These are phyloP conservation scores for Penstemon newberryi DNA, from an alignment of 257 asterid genomes.

Conservation along the genomic window DNA sequence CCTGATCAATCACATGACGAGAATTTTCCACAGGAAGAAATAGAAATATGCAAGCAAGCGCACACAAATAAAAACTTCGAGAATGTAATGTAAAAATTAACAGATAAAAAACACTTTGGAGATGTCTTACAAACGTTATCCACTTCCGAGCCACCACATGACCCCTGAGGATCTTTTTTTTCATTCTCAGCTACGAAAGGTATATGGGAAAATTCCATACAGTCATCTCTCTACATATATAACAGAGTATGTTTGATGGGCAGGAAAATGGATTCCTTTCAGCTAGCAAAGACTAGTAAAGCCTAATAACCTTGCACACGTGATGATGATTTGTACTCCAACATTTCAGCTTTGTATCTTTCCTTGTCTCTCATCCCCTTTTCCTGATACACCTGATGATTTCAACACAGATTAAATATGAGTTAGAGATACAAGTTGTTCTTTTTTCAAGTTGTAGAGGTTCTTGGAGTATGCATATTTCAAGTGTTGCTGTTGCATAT, in stretches of 20 bases:
- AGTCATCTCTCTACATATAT: constrained; percentile 26
- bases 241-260: background rate
- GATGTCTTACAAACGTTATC: constrained; percentile 14
- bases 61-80: too few relatives aligned
- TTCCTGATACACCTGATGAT: constrained; percentile 84
- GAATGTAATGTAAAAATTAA: background rate
- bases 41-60: too few relatives aligned
- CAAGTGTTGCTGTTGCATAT: too few relatives aligned
- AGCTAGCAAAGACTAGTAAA: constrained; percentile 1
- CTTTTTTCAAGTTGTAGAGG: background rate
- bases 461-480: background rate
- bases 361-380: constrained; percentile 82
- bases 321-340: constrained; percentile 67
- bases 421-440: background rate
- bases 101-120: constrained; percentile 12
- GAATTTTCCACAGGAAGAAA: too few relatives aligned
- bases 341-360: constrained; percentile 80
- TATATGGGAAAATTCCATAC: constrained; percentile 9
- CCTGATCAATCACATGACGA: too few relatives aligned
- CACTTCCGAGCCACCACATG: constrained; percentile 1
- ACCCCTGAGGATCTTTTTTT: background rate
- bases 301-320: constrained; percentile 31
- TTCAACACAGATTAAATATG: constrained; percentile 8
- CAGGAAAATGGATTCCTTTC: constrained; percentile 7
- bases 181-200: constrained; percentile 7